Percentiles rank a stretch among this genome's conserved stretches.
Evolutionary conservation across 148 eudicot species (phyloP).

Genomic region (Nepenthes mirabilis): DNA sequence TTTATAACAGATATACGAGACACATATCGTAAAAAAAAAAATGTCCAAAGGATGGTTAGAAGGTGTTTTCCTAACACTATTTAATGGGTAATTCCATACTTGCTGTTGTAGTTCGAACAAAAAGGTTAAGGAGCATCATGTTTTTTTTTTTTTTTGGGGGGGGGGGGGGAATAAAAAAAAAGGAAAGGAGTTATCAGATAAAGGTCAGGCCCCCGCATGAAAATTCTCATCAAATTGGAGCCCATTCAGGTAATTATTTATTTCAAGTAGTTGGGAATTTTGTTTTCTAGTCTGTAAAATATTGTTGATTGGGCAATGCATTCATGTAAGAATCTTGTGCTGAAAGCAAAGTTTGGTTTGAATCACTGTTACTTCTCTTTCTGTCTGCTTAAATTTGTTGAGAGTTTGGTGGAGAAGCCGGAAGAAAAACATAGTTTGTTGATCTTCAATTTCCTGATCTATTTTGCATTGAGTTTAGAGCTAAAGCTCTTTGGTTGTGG

Average conservation of each 20-base stretch:
- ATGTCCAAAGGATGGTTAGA: no score
- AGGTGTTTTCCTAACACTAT: no score
- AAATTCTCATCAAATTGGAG: no score
- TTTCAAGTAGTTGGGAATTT: neutral
- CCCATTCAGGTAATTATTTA: neutral
- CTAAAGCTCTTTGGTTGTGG: neutral
- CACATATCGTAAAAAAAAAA: no score
- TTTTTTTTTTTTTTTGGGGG: no score
- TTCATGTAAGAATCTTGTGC: constrained; percentile 20
- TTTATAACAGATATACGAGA: no score
- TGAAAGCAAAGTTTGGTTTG: constrained; percentile 50
- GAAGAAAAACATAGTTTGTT: neutral
- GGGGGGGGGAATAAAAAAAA: no score
- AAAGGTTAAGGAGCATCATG: no score
- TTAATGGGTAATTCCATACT: no score
- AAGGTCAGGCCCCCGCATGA: no score
- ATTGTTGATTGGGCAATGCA: constrained; percentile 24
- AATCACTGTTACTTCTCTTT: constrained; percentile 20
- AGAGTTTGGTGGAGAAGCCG: constrained; percentile 24
- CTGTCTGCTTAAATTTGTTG: constrained; percentile 17
- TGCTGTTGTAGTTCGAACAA: no score
- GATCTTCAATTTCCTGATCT: constrained; percentile 9
- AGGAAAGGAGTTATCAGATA: no score
- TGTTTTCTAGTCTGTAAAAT: neutral
- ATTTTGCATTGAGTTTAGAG: neutral